Evolutionary conservation across 495 filamentous ascomycete genomes (phyloP), one percentile per base, ranked within the genome.

Genomic region (Neohortaea acidophila): DNA sequence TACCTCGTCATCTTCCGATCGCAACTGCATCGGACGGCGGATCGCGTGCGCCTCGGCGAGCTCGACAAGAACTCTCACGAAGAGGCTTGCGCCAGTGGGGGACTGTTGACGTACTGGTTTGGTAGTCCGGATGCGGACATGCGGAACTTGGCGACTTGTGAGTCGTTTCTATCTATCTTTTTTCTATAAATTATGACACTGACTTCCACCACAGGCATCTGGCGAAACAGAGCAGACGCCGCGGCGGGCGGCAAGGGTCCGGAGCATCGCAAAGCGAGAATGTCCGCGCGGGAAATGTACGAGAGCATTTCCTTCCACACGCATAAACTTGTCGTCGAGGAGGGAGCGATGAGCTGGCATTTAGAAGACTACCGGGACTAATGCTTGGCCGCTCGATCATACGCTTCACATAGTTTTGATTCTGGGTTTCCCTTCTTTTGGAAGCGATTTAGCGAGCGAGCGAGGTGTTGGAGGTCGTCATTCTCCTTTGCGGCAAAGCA

Each of bases 1-100:
- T 92, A 84, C 47, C 64, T 91, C 27, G 82, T 94, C 14, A 75
- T 74, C 6, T 92, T 92, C 58, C 69, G 82, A 1, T 89, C 81
- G 0, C 67, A 59, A 38, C 68, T 89, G 13, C 65, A 68, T 4
- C 66, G 67, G 1, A 68, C 63, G 7, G 75, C 72, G 0, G 69
- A 80, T 44, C 65, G 67, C 37, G 65, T 68, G 4, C 61, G 74
- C 21, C 61, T 94, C 11, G 69, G 70, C 35, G 61, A 60, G 13
- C 59, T 92, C 41, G 85, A 94, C 55, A 70, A 70, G 47, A 67
- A 69, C 31, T 79, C 81, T 10, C 84, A 91, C 50, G 63, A 65
- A 20, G 83, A 92, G 57, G 85, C 85, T 9, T 74, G 69, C 3
- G 63, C 63, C 23, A 78, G 74, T 46, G 84, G 83, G 1, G 84